Evolutionary conservation across 129 eudicot species (phyloP).

Genomic region (Artemisia tridentata): DNA sequence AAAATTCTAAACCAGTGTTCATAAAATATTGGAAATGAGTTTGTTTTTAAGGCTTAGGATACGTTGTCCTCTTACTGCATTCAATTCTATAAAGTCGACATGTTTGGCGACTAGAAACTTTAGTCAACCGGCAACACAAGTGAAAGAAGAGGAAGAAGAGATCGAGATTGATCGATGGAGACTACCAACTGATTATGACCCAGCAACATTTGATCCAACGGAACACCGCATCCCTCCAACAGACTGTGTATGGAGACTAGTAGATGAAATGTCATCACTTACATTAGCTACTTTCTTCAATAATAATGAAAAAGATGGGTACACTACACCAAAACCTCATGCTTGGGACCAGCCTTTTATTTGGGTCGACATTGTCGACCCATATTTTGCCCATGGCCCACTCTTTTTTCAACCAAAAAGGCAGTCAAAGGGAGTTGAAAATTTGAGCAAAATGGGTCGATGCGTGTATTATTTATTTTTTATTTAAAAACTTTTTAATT

Average conservation of each 20-base stretch:
- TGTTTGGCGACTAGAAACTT: conserved; percentile 33
- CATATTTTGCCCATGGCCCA: no score
- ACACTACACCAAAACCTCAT: no score
- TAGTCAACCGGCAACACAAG: conserved; percentile 59
- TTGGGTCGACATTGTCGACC: no score
- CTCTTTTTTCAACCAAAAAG: no score
- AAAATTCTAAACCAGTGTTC: not conserved
- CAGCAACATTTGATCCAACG: conserved; percentile 77
- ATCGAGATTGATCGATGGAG: conserved; percentile 77
- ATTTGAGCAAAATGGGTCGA: no score
- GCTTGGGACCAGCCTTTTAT: no score
- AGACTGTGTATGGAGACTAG: conserved; percentile 83
- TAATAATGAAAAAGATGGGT: no score
- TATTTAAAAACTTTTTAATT: no score
- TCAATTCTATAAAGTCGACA: conserved; percentile 27
- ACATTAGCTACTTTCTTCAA: no score
- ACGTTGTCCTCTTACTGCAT: conserved; percentile 20
- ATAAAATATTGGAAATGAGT: conserved; percentile 45
- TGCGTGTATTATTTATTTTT: no score
- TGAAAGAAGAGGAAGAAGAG: conserved; percentile 61
- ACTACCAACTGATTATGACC: conserved; percentile 91
- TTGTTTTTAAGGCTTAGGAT: conserved; percentile 44
- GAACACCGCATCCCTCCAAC: conserved; percentile 90
- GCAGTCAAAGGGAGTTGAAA: no score
- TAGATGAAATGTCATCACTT: conserved; percentile 49